phyloP scores from a whole-genome alignment of 2,329 filamentous ascomycete species.

The Aspergillus sp. region DNA sequence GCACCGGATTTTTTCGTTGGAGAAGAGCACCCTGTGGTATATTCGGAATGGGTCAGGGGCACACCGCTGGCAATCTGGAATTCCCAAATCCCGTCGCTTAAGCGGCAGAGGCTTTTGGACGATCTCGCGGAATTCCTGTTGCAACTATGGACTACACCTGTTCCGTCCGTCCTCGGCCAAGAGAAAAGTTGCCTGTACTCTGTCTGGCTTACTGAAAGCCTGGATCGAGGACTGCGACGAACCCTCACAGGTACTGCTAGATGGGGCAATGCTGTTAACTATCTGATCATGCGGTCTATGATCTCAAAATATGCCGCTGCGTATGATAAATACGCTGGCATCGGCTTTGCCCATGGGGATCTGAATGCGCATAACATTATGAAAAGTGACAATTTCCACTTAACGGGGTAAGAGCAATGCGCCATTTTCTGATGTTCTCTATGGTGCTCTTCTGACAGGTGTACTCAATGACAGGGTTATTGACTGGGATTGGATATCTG shows the following conservation, averaged over 20 bases:
- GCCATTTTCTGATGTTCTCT: background rate
- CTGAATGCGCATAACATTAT: slow-evolving; percentile 15
- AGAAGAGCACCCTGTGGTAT: background rate
- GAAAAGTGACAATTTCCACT: slow-evolving; percentile 9
- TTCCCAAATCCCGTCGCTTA: background rate
- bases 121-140: slow-evolving; percentile 8
- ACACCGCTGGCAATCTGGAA: background rate
- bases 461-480: slow-evolving; percentile 6
- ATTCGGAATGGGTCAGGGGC: background rate
- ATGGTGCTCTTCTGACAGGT: background rate
- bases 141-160: slow-evolving; percentile 11
- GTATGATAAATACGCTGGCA: slow-evolving; percentile 11
- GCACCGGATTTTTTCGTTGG: background rate
- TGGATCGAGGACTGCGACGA: slow-evolving; percentile 14
- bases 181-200: slow-evolving; percentile 7
- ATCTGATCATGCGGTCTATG: slow-evolving; percentile 20
- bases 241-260: slow-evolving; percentile 13
- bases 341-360: slow-evolving; percentile 15
- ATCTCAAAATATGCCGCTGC: slow-evolving; percentile 12
- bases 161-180: background rate
- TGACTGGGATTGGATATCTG: slow-evolving; percentile 16
- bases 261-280: slow-evolving; percentile 14
- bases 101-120: background rate
- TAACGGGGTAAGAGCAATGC: slow-evolving; percentile 11
- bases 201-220: slow-evolving; percentile 10